A percentile compares a stretch with the other conserved stretches of the same genome.
phyloP scores from a whole-genome alignment of 495 filamentous ascomycete genomes.

The Eremomyces bilateralis region DNA sequence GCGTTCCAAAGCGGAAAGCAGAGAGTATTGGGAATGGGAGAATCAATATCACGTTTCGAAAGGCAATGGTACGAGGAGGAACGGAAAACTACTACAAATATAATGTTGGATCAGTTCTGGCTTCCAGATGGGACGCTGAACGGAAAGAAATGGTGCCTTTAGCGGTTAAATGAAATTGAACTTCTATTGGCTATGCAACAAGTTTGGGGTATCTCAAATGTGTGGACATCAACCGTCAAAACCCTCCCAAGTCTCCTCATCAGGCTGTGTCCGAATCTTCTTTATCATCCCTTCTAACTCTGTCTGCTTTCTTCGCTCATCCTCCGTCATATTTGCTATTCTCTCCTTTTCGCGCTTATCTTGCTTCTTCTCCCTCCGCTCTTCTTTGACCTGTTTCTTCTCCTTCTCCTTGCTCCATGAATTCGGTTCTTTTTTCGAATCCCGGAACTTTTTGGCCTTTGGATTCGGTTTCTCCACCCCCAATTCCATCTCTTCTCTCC shows the following conservation, averaged over 20 bases:
- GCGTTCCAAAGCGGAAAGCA: conserved; percentile 48
- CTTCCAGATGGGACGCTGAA: conserved; percentile 37
- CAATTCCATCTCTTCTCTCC: conserved; percentile 30
- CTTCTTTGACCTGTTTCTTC: conserved; percentile 37
- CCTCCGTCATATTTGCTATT: conserved; percentile 45
- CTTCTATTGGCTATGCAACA: too few species aligned
- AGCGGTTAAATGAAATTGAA: too few species aligned
- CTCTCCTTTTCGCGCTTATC: conserved; percentile 47
- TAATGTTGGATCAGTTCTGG: conserved; percentile 45
- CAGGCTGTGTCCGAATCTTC: conserved; percentile 30
- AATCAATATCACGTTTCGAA: conserved; percentile 57
- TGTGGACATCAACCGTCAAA: conserved; percentile 21
- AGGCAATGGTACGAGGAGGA: conserved; percentile 37
- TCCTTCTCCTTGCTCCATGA: conserved; percentile 79
- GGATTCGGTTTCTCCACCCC: conserved; percentile 17
- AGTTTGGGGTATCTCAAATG: too few species aligned
- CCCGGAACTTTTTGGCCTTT: conserved; percentile 13
- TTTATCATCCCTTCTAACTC: conserved; percentile 57
- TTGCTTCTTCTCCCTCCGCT: conserved; percentile 52
- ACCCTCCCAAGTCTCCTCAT: conserved; percentile 16
- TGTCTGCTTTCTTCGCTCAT: conserved; percentile 43
- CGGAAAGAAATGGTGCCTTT: conserved; percentile 38
- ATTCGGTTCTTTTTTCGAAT: conserved; percentile 32
- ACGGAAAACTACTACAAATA: conserved; percentile 57
- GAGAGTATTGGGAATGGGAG: conserved; percentile 32